Percentiles rank a stretch among this genome's conserved stretches.
phyloP scores from a whole-genome alignment of 1,284 basidiomycete genomes.

The Ustilago xerochloae region DNA sequence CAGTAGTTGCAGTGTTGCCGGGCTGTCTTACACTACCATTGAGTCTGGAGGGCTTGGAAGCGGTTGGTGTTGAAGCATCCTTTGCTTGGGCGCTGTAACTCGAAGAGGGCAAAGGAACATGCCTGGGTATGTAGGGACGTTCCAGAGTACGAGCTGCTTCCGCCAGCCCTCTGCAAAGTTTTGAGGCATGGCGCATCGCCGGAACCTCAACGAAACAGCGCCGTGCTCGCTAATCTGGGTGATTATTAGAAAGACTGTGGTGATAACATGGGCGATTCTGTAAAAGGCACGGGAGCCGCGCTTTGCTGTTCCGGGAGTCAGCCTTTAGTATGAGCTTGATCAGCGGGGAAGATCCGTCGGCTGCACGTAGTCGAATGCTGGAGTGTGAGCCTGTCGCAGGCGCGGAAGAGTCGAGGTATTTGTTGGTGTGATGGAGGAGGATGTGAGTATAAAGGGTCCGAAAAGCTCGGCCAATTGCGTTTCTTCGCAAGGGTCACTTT shows the following conservation, averaged over 20 bases:
- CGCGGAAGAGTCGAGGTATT: neutral
- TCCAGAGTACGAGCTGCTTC: slow-evolving; percentile 31
- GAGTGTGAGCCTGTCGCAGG: neutral
- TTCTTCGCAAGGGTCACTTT: slow-evolving; percentile 3
- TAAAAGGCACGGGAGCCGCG: neutral
- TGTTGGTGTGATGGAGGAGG: neutral
- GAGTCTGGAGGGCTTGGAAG: neutral
- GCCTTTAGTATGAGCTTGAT: neutral
- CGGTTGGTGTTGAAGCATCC: neutral
- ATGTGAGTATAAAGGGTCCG: slow-evolving; percentile 16
- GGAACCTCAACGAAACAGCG: slow-evolving; percentile 1
- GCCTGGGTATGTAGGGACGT: slow-evolving; percentile 30
- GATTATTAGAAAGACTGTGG: neutral
- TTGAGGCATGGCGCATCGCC: slow-evolving; percentile 40
- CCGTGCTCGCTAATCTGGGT: slow-evolving; percentile 1
- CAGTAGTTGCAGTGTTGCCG: neutral
- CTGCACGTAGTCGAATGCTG: too few species aligned
- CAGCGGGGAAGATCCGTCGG: neutral
- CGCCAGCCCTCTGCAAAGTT: slow-evolving; percentile 36
- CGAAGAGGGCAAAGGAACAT: slow-evolving; percentile 39
- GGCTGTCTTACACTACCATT: neutral
- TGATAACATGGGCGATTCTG: slow-evolving; percentile 1
- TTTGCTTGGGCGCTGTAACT: slow-evolving; percentile 21
- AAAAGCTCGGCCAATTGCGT: slow-evolving; percentile 22
- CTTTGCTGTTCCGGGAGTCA: neutral